phyloP scores from a whole-genome alignment of 1,284 basidiomycete species.

The Tilletia setariae region DNA sequence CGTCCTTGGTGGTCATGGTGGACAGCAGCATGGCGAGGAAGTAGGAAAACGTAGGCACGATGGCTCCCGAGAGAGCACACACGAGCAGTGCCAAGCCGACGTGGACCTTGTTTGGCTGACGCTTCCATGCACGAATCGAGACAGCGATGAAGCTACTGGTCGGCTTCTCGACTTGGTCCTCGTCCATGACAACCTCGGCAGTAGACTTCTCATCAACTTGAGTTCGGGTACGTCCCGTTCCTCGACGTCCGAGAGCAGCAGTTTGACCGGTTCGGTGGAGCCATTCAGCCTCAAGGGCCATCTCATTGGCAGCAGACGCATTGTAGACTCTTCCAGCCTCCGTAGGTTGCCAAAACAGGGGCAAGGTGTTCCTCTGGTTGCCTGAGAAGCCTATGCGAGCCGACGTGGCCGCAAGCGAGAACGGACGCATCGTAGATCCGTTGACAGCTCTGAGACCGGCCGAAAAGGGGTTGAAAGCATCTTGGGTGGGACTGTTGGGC shows the following conservation, averaged over 20 bases:
- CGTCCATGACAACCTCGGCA: background rate
- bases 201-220: too few relatives aligned
- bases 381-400: too few relatives aligned
- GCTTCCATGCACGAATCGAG: conserved; percentile 66
- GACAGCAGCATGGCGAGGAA: conserved; percentile 78
- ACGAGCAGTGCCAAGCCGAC: conserved; percentile 65
- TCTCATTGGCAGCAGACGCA: too few relatives aligned
- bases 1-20: conserved; percentile 28
- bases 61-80: conserved; percentile 67
- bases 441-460: background rate
- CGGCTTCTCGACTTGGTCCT: background rate
- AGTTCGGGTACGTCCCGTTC: background rate
- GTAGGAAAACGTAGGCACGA: conserved; percentile 87
- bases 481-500: background rate
- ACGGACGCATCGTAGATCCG: background rate
- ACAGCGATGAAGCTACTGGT: conserved; percentile 48
- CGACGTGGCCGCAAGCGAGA: background rate
- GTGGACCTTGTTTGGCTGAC: conserved; percentile 71
- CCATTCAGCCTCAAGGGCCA: background rate
- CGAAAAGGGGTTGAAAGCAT: background rate
- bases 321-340: too few relatives aligned
- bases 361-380: too few relatives aligned
- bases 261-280: background rate
- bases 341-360: too few relatives aligned
- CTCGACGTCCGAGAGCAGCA: background rate